A percentile compares a stretch with the other conserved stretches of the same genome.
Evolutionary conservation across 1,284 basidiomycete genomes (phyloP).

Genomic region (Thecaphora frezii): DNA sequence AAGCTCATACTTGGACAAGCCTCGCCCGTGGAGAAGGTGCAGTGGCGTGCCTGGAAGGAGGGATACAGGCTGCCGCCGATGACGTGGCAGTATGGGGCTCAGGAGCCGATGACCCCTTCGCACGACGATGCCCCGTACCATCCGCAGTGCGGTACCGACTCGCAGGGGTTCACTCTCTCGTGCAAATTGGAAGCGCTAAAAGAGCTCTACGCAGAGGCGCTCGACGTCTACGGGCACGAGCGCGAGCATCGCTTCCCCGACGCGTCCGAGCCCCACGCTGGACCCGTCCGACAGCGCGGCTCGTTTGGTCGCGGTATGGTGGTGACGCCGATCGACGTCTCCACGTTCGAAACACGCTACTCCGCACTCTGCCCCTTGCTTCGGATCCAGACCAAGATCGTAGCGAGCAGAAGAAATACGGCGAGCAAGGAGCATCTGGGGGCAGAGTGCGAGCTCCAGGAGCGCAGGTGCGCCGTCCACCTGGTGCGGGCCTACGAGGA

Average conservation of each 20-base stretch:
- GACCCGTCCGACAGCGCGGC: too few relatives aligned
- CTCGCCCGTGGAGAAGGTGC: neutral
- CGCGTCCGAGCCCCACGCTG: too few relatives aligned
- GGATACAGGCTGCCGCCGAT: neutral
- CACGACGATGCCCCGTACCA: too few relatives aligned
- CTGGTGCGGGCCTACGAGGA: neutral
- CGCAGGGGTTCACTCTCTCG: too few relatives aligned
- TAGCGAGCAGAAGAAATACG: neutral
- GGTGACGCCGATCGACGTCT: neutral
- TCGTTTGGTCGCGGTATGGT: too few relatives aligned
- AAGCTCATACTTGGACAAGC: neutral
- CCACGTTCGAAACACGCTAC: neutral
- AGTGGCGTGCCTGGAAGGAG: neutral
- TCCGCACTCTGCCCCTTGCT: neutral
- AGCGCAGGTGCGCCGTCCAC: neutral
- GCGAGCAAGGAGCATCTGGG: neutral
- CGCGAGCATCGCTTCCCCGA: too few relatives aligned
- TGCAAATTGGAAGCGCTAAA: too few relatives aligned
- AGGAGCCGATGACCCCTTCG: too few relatives aligned
- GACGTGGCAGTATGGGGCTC: too few relatives aligned
- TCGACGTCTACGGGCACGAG: too few relatives aligned
- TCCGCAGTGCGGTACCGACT: too few relatives aligned
- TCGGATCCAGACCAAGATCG: neutral
- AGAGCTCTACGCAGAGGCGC: too few relatives aligned
- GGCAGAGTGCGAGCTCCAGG: neutral